phyloP scores from a whole-genome alignment of 768 basidiomycete genomes.

The Rhizopogon vulgaris region DNA sequence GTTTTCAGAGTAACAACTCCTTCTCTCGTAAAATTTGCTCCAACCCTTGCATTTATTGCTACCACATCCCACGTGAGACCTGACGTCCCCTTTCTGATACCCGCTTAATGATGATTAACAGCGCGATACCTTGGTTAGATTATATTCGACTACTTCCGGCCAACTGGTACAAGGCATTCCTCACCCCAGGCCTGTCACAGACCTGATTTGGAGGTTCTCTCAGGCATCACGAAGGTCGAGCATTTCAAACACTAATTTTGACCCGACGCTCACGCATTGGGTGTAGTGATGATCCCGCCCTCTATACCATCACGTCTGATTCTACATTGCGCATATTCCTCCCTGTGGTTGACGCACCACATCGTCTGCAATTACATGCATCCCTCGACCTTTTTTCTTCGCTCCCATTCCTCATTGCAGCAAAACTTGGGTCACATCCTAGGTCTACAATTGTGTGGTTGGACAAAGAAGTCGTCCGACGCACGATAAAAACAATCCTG shows the following conservation, averaged over 20 bases:
- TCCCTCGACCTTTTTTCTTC: conserved; percentile 70
- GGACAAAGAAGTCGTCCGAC: conserved; percentile 53
- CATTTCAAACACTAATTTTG: conserved; percentile 18
- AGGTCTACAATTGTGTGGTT: conserved; percentile 62
- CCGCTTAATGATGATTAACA: conserved; percentile 21
- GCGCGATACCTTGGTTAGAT: conserved; percentile 52
- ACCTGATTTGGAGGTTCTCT: conserved; percentile 69
- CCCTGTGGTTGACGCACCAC: conserved; percentile 83
- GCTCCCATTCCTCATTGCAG: conserved; percentile 34
- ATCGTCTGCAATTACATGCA: conserved; percentile 78
- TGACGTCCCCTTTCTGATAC: not conserved
- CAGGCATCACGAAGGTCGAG: conserved; percentile 54
- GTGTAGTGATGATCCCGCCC: conserved; percentile 62
- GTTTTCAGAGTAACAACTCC: conserved; percentile 41
- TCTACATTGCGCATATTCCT: conserved; percentile 79
- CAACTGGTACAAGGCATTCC: conserved; percentile 59
- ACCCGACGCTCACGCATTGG: conserved; percentile 4
- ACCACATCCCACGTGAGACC: conserved; percentile 50
- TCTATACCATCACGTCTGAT: conserved; percentile 83
- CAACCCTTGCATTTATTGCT: conserved; percentile 70
- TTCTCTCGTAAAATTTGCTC: conserved; percentile 57
- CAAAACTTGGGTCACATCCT: conserved; percentile 19
- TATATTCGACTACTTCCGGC: conserved; percentile 71
- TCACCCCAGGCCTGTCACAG: conserved; percentile 69
- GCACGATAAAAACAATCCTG: conserved; percentile 39